Evolutionary conservation across 2,329 filamentous ascomycete species (phyloP).

Genomic region (Alternaria postmessia): DNA sequence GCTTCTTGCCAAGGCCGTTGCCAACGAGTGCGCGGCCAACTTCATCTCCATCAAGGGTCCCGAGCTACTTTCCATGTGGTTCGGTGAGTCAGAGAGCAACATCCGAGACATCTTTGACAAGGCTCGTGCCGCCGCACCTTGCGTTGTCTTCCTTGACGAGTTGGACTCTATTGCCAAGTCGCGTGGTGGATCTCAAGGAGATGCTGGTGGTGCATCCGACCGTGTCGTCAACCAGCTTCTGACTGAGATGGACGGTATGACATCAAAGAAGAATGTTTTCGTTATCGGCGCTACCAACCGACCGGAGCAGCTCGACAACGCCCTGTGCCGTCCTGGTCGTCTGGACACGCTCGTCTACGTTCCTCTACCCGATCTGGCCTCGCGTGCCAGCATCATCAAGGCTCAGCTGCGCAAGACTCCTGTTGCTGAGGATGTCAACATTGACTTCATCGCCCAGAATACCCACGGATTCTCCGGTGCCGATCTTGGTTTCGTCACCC

Average conservation of each 20-base stretch:
- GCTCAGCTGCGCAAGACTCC: slow-evolving; percentile 99
- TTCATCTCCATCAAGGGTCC: slow-evolving; percentile 99
- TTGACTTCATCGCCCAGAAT: slow-evolving; percentile 92
- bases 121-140: slow-evolving; percentile 95
- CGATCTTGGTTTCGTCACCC: slow-evolving; percentile 98
- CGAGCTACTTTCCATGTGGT: slow-evolving; percentile 99
- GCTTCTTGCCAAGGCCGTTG: slow-evolving; percentile 97
- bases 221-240: slow-evolving; percentile 99
- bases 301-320: slow-evolving; percentile 97
- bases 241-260: slow-evolving; percentile 99
- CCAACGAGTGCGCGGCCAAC: slow-evolving; percentile 99
- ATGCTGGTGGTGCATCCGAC: slow-evolving; percentile 97
- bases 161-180: slow-evolving; percentile 99
- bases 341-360: slow-evolving; percentile 99
- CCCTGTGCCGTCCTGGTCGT: slow-evolving; percentile 97
- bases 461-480: slow-evolving; percentile 99
- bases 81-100: slow-evolving; percentile 99
- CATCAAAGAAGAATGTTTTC: slow-evolving; percentile 99
- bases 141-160: slow-evolving; percentile 98
- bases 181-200: slow-evolving; percentile 93
- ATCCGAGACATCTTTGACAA: slow-evolving; percentile 99
- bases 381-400: slow-evolving; percentile 87
- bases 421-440: slow-evolving; percentile 84
- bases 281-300: slow-evolving; percentile 99
- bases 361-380: slow-evolving; percentile 89